These are phyloP conservation scores for Candida vaughaniae DNA, from an alignment of 805 yeast species.

Conservation along the genomic window DNA sequence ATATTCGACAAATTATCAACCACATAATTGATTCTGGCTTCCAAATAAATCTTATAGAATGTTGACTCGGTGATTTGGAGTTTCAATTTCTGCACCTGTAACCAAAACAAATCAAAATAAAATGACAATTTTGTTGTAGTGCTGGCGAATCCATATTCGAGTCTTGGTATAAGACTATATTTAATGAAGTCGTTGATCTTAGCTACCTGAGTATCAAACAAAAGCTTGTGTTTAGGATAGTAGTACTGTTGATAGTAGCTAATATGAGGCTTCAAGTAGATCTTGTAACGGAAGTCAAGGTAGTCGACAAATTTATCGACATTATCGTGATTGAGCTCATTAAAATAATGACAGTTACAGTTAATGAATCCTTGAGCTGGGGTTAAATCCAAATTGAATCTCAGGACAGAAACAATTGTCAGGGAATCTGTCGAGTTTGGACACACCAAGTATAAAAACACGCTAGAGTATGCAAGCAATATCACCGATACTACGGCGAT, in stretches of 20 bases:
- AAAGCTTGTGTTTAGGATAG: conserved; percentile 11
- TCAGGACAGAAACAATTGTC: background rate
- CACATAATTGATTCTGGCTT: conserved; percentile 1
- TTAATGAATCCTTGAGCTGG: conserved; percentile 5
- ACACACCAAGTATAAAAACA: conserved; percentile 6
- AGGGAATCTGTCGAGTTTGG: conserved; percentile 1
- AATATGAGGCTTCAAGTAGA: conserved; percentile 9
- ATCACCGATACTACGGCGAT: background rate
- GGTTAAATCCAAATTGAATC: conserved; percentile 1
- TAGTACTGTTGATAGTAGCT: conserved; percentile 7
- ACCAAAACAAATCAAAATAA: background rate
- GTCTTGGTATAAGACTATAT: conserved; percentile 1
- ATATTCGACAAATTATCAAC: conserved; percentile 1
- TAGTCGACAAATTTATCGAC: conserved; percentile 8
- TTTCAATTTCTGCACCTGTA: conserved; percentile 1
- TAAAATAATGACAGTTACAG: conserved; percentile 9
- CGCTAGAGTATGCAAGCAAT: conserved; percentile 2
- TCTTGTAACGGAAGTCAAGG: conserved; percentile 13
- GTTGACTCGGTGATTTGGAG: conserved; percentile 3
- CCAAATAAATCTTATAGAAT: conserved; percentile 6
- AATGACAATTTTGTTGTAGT: background rate
- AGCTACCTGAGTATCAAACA: background rate
- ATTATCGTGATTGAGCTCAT: conserved; percentile 13
- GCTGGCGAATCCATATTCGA: background rate
- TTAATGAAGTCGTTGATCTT: background rate